Evolutionary conservation across 2,329 filamentous ascomycete genomes (phyloP).

Genomic region (Curvularia spicifera): DNA sequence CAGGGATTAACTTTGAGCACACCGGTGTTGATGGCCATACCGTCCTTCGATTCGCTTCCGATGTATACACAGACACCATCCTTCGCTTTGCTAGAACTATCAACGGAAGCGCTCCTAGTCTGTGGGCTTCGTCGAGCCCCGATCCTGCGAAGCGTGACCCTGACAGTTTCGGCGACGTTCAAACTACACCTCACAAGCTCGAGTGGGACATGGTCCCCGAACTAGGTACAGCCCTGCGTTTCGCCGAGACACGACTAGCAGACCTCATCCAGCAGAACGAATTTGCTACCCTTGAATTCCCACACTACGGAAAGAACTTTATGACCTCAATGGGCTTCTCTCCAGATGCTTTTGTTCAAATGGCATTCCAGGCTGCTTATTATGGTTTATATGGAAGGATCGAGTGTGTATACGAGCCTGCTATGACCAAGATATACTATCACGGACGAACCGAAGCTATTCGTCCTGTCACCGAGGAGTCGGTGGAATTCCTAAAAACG

Average conservation of each 20-base stretch:
- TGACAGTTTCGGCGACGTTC: constrained; percentile 89
- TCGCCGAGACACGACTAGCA: constrained; percentile 91
- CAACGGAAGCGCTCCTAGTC: constrained; percentile 87
- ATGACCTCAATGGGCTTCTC: constrained; percentile 98
- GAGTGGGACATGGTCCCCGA: constrained; percentile 98
- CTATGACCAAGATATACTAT: constrained; percentile 94
- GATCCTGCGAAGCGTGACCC: constrained; percentile 93
- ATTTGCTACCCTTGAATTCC: constrained; percentile 89
- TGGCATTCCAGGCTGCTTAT: constrained; percentile 98
- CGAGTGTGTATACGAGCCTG: constrained; percentile 95
- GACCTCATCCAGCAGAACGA: constrained; percentile 97
- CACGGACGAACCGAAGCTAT: constrained; percentile 96
- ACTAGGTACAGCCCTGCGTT: constrained; percentile 86
- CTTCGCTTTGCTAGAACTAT: constrained; percentile 93
- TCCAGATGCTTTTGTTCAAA: constrained; percentile 95
- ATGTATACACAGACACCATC: constrained; percentile 97
- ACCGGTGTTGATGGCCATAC: constrained; percentile 98
- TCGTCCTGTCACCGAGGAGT: constrained; percentile 81
- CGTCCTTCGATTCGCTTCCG: constrained; percentile 92
- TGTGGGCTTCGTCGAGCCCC: constrained; percentile 90
- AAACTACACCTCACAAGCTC: constrained; percentile 90
- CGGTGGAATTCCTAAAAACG: constrained; percentile 85
- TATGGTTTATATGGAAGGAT: constrained; percentile 94
- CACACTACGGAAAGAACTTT: constrained; percentile 92
- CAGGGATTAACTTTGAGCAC: constrained; percentile 99